These are phyloP conservation scores for Coemansia aciculifera DNA, from an alignment of 192 early-diverging fungal species.

Conservation along the genomic window DNA sequence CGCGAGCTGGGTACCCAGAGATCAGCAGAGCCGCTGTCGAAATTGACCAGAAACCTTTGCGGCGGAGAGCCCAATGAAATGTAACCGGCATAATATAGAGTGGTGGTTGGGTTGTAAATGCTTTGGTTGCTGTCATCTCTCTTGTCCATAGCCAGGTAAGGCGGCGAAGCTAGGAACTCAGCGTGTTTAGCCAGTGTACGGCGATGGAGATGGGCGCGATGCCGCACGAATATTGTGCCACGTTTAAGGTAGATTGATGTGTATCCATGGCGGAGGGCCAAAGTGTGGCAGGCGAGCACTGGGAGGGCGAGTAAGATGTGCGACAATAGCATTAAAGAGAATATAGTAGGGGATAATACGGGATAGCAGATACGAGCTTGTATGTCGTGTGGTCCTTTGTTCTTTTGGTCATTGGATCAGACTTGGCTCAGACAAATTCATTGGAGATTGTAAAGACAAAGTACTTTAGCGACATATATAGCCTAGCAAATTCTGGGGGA, in stretches of 20 bases:
- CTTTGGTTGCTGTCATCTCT: neutral
- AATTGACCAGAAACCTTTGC: slow-evolving; percentile 66
- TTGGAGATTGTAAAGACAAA: no score
- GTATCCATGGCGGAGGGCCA: slow-evolving; percentile 23
- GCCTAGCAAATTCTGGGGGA: neutral
- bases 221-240: slow-evolving; percentile 45
- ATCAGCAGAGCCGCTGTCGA: slow-evolving; percentile 70
- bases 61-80: slow-evolving; percentile 65
- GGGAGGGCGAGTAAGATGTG: slow-evolving; percentile 1
- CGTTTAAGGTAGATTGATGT: slow-evolving; percentile 33
- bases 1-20: slow-evolving; percentile 66
- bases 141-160: neutral
- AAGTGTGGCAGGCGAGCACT: neutral
- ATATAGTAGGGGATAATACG: neutral
- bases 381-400: neutral
- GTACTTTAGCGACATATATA: neutral
- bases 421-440: neutral
- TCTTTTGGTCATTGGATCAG: neutral
- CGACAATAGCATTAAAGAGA: neutral
- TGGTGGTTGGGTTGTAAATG: slow-evolving; percentile 43
- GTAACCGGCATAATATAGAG: slow-evolving; percentile 63
- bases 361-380: neutral
- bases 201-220: slow-evolving; percentile 25
- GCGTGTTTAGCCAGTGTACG: slow-evolving; percentile 31
- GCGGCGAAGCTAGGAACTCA: slow-evolving; percentile 15